Conservation (phyloP, 192 early-diverging fungal genomes). For the Paraglomus brasilianum region DNA sequence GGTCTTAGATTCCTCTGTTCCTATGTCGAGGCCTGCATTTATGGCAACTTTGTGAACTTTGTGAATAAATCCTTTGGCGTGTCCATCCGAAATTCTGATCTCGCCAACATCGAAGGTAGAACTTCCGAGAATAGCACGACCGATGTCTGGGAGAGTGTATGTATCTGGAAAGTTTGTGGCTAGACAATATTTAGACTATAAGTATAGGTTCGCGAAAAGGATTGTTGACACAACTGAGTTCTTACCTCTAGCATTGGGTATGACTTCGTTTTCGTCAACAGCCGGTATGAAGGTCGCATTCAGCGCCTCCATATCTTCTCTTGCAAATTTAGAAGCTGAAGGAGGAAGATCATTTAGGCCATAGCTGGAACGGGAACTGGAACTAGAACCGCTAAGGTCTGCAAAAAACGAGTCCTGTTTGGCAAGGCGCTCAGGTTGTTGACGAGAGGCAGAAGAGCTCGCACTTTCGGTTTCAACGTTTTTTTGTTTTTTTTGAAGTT, state of each 20-base stretch:
- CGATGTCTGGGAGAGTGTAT: slow-evolving; percentile 6
- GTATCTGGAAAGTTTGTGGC: background rate
- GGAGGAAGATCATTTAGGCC: background rate
- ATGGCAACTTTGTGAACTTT: slow-evolving; percentile 8
- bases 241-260: slow-evolving; percentile 10
- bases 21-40: slow-evolving; percentile 27
- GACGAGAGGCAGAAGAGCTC: slow-evolving; percentile 2
- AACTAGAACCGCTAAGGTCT: background rate
- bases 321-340: background rate
- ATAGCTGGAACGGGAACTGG: slow-evolving; percentile 6
- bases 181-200: background rate
- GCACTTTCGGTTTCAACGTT: too few relatives aligned
- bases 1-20: slow-evolving; percentile 22
- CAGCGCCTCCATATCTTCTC: background rate
- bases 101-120: background rate
- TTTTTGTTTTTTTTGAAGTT: too few relatives aligned
- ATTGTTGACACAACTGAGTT: background rate
- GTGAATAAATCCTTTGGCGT: slow-evolving; percentile 6
- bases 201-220: background rate
- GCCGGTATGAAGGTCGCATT: background rate
- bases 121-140: slow-evolving; percentile 16
- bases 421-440: background rate
- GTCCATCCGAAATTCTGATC: slow-evolving; percentile 4
- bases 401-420: slow-evolving; percentile 2
- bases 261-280: background rate